Evolutionary conservation across 177 flowering plant species (phyloP).

Genomic region (Vitis hybrid): DNA sequence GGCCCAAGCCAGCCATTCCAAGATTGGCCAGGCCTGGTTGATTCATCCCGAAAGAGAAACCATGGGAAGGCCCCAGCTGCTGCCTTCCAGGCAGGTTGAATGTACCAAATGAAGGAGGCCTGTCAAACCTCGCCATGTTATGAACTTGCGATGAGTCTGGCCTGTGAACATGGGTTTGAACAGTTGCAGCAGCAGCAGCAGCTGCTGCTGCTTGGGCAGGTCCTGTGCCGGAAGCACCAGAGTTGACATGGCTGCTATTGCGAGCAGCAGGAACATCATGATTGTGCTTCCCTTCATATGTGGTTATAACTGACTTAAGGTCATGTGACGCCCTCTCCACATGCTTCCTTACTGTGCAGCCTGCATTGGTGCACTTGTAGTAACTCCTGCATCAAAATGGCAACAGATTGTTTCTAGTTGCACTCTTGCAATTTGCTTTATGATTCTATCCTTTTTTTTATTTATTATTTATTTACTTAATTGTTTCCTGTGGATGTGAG

Average conservation of each 20-base stretch:
- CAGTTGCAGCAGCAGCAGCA: constrained; percentile 19
- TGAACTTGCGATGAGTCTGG: constrained; percentile 60
- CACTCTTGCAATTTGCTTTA: background rate
- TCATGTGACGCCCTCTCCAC: constrained; percentile 92
- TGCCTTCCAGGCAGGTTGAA: constrained; percentile 49
- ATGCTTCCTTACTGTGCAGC: constrained; percentile 86
- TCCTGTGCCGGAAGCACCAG: constrained; percentile 28
- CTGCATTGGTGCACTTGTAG: constrained; percentile 87
- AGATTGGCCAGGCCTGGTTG: constrained; percentile 47
- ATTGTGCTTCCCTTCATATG: constrained; percentile 92
- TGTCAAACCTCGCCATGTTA: constrained; percentile 44
- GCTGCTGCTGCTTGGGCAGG: constrained; percentile 30
- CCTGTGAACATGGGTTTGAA: constrained; percentile 37
- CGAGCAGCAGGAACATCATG: constrained; percentile 93
- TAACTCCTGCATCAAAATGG: constrained; percentile 70
- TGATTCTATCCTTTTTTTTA: background rate
- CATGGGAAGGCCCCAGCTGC: constrained; percentile 47
- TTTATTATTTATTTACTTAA: background rate
- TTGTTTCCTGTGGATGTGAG: background rate
- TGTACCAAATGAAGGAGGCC: constrained; percentile 38
- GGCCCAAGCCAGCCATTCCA: constrained; percentile 54
- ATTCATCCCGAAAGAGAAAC: constrained; percentile 55
- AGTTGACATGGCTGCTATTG: constrained; percentile 64
- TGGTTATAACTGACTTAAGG: constrained; percentile 88
- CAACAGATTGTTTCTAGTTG: background rate